These are phyloP conservation scores for Vanderwaltozyma verrucispora DNA, from an alignment of 805 yeast genomes.

Conservation along the genomic window DNA sequence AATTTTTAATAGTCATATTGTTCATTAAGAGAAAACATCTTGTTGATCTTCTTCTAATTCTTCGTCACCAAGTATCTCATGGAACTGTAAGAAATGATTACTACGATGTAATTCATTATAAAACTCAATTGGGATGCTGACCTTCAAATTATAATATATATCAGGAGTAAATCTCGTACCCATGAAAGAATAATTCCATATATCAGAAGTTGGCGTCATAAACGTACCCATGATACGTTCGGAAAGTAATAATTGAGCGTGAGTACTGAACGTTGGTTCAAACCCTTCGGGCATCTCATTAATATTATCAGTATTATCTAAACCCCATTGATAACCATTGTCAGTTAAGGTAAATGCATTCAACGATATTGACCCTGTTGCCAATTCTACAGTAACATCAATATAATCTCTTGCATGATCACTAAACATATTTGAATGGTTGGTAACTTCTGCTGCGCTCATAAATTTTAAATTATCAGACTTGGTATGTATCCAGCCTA, in stretches of 20 bases:
- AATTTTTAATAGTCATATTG: too few relatives aligned
- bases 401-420: slow-evolving; percentile 34
- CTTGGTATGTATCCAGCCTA: slow-evolving; percentile 95
- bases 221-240: slow-evolving; percentile 72
- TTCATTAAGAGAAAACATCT: slow-evolving; percentile 44
- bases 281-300: slow-evolving; percentile 59
- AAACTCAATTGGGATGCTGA: slow-evolving; percentile 72
- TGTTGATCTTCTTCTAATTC: slow-evolving; percentile 58
- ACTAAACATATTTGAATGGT: slow-evolving; percentile 35
- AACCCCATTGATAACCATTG: slow-evolving; percentile 76
- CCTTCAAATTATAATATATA: slow-evolving; percentile 49
- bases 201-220: slow-evolving; percentile 68
- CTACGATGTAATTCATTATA: slow-evolving; percentile 86
- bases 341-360: slow-evolving; percentile 50
- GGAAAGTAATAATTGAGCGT: slow-evolving; percentile 62
- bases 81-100: slow-evolving; percentile 69
- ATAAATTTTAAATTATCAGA: slow-evolving; percentile 52
- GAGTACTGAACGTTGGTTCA: slow-evolving; percentile 44
- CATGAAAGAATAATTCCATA: slow-evolving; percentile 89
- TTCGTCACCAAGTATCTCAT: slow-evolving; percentile 45
- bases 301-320: slow-evolving; percentile 42
- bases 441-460: slow-evolving; percentile 61
- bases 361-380: slow-evolving; percentile 77
- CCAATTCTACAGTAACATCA: slow-evolving; percentile 57
- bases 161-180: slow-evolving; percentile 72